Percentiles rank a stretch among this genome's conserved stretches.
These are phyloP conservation scores for Rhododendron molle DNA, from an alignment of 148 eudicot species.

Conservation along the genomic window DNA sequence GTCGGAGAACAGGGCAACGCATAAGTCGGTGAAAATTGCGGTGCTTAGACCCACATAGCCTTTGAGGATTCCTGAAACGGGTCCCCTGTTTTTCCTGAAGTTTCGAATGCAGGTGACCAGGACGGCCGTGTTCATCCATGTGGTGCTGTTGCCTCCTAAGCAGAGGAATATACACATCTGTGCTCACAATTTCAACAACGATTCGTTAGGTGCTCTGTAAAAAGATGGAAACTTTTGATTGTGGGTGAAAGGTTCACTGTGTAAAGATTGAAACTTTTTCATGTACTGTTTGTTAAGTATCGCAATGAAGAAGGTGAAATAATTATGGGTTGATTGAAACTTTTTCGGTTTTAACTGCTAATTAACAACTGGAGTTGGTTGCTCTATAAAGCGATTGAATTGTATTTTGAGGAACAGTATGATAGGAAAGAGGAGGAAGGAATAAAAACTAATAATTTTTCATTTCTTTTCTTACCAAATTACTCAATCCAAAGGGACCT, in stretches of 20 bases:
- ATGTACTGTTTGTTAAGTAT: too few relatives aligned
- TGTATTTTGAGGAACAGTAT: too few relatives aligned
- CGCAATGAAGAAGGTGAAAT: too few relatives aligned
- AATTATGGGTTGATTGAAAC: background rate
- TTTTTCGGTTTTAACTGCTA: background rate
- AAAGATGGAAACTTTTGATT: background rate
- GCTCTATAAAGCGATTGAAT: background rate
- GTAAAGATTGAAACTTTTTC: too few relatives aligned
- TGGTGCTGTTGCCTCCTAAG: slow-evolving; percentile 69
- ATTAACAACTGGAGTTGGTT: background rate
- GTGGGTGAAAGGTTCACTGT: too few relatives aligned
- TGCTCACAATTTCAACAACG: slow-evolving; percentile 5
- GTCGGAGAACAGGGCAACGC: slow-evolving; percentile 48
- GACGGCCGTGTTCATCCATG: slow-evolving; percentile 76
- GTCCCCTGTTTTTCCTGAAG: slow-evolving; percentile 58
- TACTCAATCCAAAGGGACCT: background rate
- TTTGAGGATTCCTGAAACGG: slow-evolving; percentile 65
- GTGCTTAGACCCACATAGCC: slow-evolving; percentile 74
- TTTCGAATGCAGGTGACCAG: slow-evolving; percentile 64
- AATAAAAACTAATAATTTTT: background rate
- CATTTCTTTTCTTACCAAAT: background rate
- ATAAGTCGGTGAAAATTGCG: slow-evolving; percentile 66
- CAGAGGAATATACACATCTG: slow-evolving; percentile 72
- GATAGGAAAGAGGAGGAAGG: background rate
- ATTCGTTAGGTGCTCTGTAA: background rate